Conservation (phyloP, 768 basidiomycete genomes). For the Cystoderma amianthinum region DNA sequence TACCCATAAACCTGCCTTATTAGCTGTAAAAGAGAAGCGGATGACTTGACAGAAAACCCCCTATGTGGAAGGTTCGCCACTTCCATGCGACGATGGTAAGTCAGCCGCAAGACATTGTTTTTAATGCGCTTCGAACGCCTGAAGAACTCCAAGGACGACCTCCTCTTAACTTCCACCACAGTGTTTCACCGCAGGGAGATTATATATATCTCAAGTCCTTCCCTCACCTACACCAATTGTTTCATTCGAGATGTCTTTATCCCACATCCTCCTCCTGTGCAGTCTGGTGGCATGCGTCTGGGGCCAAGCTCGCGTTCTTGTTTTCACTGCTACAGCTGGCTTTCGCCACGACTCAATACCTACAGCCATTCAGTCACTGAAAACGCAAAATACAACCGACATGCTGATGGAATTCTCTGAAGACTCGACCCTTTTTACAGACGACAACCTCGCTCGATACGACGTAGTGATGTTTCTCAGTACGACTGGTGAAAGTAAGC, state of each 20-base stretch:
- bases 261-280: background rate
- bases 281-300: conserved; percentile 1
- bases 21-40: too few relatives aligned
- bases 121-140: too few relatives aligned
- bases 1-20: too few relatives aligned
- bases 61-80: too few relatives aligned
- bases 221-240: too few relatives aligned
- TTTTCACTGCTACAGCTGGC: conserved; percentile 54
- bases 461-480: conserved; percentile 66
- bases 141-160: too few relatives aligned
- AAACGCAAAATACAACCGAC: conserved; percentile 34
- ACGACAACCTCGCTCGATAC: conserved; percentile 43
- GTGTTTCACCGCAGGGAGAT: too few relatives aligned
- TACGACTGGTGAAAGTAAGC: conserved; percentile 63
- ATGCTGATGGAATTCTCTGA: conserved; percentile 61
- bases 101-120: too few relatives aligned
- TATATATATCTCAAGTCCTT: too few relatives aligned
- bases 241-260: background rate
- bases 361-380: conserved; percentile 52
- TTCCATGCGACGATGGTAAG: too few relatives aligned
- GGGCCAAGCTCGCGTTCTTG: conserved; percentile 35
- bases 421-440: conserved; percentile 48
- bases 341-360: conserved; percentile 77
- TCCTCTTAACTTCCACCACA: too few relatives aligned
- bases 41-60: too few relatives aligned